A percentile compares a stretch with the other conserved stretches of the same genome.
phyloP scores from a whole-genome alignment of 2,329 filamentous ascomycete genomes.

The Colletotrichum aenigma region DNA sequence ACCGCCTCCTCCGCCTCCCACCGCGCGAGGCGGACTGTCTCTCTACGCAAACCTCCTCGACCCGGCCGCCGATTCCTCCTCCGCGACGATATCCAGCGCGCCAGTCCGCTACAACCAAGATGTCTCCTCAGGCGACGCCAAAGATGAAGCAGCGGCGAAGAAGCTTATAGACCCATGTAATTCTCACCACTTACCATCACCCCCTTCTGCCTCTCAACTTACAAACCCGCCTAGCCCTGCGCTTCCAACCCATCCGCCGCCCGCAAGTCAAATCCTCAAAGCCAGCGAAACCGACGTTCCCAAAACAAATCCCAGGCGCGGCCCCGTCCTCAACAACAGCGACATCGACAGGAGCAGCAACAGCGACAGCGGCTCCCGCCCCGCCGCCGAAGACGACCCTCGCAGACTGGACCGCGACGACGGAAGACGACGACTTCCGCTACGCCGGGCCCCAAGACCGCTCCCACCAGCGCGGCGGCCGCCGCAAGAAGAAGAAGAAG shows the following conservation, averaged over 20 bases:
- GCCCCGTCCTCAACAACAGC: conserved; percentile 22
- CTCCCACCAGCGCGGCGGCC: conserved; percentile 76
- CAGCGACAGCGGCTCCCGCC: conserved; percentile 32
- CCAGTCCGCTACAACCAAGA: conserved; percentile 73
- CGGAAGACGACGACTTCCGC: conserved; percentile 81
- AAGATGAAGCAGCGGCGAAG: conserved; percentile 58
- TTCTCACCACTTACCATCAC: background rate
- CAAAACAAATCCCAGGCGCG: conserved; percentile 43
- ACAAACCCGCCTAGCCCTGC: conserved; percentile 58
- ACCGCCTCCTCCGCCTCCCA: conserved; percentile 42
- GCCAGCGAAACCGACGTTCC: conserved; percentile 65
- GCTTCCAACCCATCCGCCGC: conserved; percentile 86
- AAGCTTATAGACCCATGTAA: conserved; percentile 57
- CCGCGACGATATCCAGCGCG: conserved; percentile 76
- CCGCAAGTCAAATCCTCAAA: conserved; percentile 66
- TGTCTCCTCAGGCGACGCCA: conserved; percentile 48
- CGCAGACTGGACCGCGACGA: conserved; percentile 79
- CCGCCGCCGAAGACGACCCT: conserved; percentile 68
- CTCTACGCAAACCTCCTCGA: conserved; percentile 87
- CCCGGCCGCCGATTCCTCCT: conserved; percentile 47
- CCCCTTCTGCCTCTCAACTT: background rate
- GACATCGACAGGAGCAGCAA: conserved; percentile 28
- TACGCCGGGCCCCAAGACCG: conserved; percentile 56
- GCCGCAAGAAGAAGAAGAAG: conserved; percentile 78
- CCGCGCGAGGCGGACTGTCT: conserved; percentile 61